Evolutionary conservation across 345 rosid species (phyloP).

Genomic region (Lumnitzera littorea): DNA sequence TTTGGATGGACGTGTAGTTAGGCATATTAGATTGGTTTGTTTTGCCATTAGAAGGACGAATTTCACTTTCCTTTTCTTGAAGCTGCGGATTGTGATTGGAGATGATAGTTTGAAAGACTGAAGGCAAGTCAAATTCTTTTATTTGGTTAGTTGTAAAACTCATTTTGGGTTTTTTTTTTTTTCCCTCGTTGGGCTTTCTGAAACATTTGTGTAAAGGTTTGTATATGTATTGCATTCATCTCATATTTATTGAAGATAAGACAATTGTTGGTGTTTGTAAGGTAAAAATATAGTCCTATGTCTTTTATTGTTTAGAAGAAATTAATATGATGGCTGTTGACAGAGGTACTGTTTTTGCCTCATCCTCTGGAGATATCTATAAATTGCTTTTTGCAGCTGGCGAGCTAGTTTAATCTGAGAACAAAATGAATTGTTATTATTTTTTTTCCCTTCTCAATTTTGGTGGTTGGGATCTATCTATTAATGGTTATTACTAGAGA

Average conservation of each 20-base stretch:
- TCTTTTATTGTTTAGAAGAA: no score
- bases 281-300: no score
- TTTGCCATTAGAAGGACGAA: slow-evolving; percentile 11
- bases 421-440: no score
- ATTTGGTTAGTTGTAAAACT: neutral
- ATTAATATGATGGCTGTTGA: no score
- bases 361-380: no score
- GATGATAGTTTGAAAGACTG: slow-evolving; percentile 2
- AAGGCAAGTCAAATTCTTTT: slow-evolving; percentile 9
- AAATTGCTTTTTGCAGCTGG: no score
- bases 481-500: no score
- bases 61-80: slow-evolving; percentile 5
- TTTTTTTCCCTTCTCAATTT: no score
- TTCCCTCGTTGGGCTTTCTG: slow-evolving; percentile 1
- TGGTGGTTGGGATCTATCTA: no score
- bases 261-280: no score
- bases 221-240: slow-evolving; percentile 7
- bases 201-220: slow-evolving; percentile 7
- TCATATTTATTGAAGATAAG: slow-evolving; percentile 1
- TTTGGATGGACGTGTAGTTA: neutral
- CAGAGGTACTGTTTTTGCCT: no score
- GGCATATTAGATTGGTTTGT: slow-evolving; percentile 4
- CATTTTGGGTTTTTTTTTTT: slow-evolving; percentile 13
- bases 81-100: neutral
- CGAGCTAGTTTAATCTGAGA: no score